Conservation (phyloP, 208 protist species). For the Plasmodiophora brassicae region DNA sequence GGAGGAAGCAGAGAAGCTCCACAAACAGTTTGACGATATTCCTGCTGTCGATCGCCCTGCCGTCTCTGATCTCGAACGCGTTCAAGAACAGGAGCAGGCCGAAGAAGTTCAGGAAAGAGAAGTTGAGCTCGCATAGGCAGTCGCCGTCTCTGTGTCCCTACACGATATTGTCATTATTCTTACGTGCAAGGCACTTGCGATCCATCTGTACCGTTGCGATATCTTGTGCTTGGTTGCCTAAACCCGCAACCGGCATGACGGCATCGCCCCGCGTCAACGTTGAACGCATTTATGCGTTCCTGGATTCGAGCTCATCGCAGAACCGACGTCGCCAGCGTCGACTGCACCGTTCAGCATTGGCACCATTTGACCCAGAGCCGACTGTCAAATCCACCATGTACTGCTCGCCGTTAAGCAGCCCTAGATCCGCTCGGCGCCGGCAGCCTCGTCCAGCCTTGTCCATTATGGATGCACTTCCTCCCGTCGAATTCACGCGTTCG, state of each 20-base stretch:
- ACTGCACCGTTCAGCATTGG: background rate
- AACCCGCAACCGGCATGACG: background rate
- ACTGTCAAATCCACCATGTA: background rate
- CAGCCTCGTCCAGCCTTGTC: background rate
- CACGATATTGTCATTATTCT: background rate
- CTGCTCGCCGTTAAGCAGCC: conserved; percentile 7
- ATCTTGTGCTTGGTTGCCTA: background rate
- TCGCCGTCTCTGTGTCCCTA: background rate
- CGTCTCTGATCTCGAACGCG: background rate
- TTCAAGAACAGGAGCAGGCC: background rate
- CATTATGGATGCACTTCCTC: background rate
- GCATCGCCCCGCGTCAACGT: background rate
- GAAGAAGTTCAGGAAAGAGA: background rate
- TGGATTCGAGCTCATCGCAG: background rate
- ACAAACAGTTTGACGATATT: too few species aligned
- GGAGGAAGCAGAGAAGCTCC: background rate
- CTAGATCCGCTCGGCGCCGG: background rate
- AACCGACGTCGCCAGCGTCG: background rate
- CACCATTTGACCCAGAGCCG: background rate
- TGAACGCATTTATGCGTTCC: background rate
- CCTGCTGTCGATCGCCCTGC: too few species aligned
- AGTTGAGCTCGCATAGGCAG: background rate
- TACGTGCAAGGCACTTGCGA: background rate
- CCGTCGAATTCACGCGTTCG: background rate
- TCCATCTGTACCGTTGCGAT: background rate